Percentiles rank a stretch among this genome's conserved stretches.
Conservation (phyloP, 768 basidiomycete genomes). For the Tulasnella calospora region DNA sequence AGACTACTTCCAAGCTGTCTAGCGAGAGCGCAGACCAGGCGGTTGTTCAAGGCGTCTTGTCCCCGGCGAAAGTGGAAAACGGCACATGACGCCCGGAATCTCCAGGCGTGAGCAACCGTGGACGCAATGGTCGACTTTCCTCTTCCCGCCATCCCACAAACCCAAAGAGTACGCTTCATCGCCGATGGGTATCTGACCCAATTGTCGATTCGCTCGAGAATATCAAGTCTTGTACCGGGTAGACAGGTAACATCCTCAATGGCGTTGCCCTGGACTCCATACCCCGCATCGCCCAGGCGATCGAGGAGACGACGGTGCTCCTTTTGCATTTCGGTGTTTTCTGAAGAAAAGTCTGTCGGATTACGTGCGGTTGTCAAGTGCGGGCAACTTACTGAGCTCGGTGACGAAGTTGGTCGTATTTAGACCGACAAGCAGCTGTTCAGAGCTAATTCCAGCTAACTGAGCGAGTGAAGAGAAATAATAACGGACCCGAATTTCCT, state of each 20-base stretch:
- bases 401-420: background rate
- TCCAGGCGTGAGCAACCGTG: background rate
- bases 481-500: background rate
- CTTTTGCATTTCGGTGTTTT: background rate
- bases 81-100: background rate
- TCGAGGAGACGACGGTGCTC: background rate
- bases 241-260: background rate
- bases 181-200: background rate
- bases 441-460: background rate
- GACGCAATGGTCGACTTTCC: background rate
- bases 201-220: background rate
- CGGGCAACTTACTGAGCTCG: background rate
- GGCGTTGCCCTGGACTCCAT: background rate
- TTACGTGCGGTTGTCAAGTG: no score
- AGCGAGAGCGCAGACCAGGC: background rate
- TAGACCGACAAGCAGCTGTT: background rate
- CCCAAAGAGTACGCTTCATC: background rate
- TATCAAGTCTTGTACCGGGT: background rate
- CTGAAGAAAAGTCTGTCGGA: background rate
- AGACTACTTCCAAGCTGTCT: background rate
- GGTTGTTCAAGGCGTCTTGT: background rate
- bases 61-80: background rate
- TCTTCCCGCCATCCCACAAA: background rate
- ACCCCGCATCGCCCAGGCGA: background rate
- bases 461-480: background rate